phyloP scores from a whole-genome alignment of 2,329 filamentous ascomycete genomes.

The Penicillium palitans region DNA sequence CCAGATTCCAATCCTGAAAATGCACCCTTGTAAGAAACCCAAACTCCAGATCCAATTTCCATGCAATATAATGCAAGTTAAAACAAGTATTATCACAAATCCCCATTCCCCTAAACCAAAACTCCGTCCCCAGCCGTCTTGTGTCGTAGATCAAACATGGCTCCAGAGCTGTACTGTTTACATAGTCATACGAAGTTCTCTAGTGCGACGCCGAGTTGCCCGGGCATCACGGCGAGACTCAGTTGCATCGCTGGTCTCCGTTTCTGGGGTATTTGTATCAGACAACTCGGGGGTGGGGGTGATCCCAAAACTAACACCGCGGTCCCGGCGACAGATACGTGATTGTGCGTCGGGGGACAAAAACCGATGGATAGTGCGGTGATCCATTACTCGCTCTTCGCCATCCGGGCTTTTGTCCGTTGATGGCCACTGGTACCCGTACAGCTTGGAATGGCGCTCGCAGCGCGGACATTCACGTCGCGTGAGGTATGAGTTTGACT shows the following conservation, averaged over 20 bases:
- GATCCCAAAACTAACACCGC: slow-evolving; percentile 38
- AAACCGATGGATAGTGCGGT: slow-evolving; percentile 84
- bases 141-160: slow-evolving; percentile 7
- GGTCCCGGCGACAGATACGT: slow-evolving; percentile 37
- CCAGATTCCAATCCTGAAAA: slow-evolving; percentile 11
- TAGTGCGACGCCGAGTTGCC: slow-evolving; percentile 35
- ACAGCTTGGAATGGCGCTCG: slow-evolving; percentile 92
- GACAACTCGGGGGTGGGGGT: slow-evolving; percentile 42
- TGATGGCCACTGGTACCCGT: slow-evolving; percentile 95
- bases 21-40: background rate
- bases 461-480: slow-evolving; percentile 85
- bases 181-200: slow-evolving; percentile 39
- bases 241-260: slow-evolving; percentile 38
- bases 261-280: slow-evolving; percentile 39
- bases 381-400: slow-evolving; percentile 70
- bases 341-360: slow-evolving; percentile 69
- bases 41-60: slow-evolving; percentile 16
- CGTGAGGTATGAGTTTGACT: slow-evolving; percentile 84
- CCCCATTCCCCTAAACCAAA: slow-evolving; percentile 1
- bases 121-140: slow-evolving; percentile 1
- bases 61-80: slow-evolving; percentile 13
- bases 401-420: slow-evolving; percentile 82
- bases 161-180: slow-evolving; percentile 20
- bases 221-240: slow-evolving; percentile 40
- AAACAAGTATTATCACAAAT: slow-evolving; percentile 17